Percentiles rank a stretch among this genome's conserved stretches.
These are phyloP conservation scores for Rugosomyces carneus DNA, from an alignment of 1,284 basidiomycete genomes.

Conservation along the genomic window DNA sequence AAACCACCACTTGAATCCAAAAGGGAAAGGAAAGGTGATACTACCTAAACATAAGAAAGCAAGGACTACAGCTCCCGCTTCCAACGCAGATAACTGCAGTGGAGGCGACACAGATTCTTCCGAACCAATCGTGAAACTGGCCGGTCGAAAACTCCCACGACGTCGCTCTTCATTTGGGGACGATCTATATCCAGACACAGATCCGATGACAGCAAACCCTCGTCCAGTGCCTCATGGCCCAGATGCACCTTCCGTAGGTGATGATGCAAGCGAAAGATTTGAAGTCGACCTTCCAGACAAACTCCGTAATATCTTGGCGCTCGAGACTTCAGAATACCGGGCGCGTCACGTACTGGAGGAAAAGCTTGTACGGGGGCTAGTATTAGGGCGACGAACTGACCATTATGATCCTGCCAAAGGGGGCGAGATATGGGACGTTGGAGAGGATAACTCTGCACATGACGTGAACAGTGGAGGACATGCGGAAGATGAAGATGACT, in stretches of 20 bases:
- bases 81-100: conserved; percentile 17
- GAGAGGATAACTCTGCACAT: conserved; percentile 41
- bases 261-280: conserved; percentile 26
- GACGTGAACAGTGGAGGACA: conserved; percentile 26
- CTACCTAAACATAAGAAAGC: conserved; percentile 27
- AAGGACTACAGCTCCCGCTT: conserved; percentile 21
- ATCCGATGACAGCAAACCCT: conserved; percentile 33
- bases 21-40: conserved; percentile 36
- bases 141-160: conserved; percentile 23
- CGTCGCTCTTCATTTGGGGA: conserved; percentile 22
- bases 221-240: conserved; percentile 15
- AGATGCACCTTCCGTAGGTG: conserved; percentile 13
- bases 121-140: conserved; percentile 26
- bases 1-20: conserved; percentile 21
- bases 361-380: conserved; percentile 47
- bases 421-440: conserved; percentile 71
- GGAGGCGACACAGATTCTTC: conserved; percentile 19
- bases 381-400: conserved; percentile 50
- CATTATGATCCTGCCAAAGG: conserved; percentile 58
- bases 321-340: conserved; percentile 40
- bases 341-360: conserved; percentile 42
- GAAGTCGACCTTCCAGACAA: conserved; percentile 61
- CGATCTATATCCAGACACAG: conserved; percentile 32
- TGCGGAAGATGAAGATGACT: conserved; percentile 61
- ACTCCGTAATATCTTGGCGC: conserved; percentile 53